A percentile compares a stretch with the other conserved stretches of the same genome.
phyloP scores from a whole-genome alignment of 106 monocot genomes.

The Apostasia ramifera region DNA sequence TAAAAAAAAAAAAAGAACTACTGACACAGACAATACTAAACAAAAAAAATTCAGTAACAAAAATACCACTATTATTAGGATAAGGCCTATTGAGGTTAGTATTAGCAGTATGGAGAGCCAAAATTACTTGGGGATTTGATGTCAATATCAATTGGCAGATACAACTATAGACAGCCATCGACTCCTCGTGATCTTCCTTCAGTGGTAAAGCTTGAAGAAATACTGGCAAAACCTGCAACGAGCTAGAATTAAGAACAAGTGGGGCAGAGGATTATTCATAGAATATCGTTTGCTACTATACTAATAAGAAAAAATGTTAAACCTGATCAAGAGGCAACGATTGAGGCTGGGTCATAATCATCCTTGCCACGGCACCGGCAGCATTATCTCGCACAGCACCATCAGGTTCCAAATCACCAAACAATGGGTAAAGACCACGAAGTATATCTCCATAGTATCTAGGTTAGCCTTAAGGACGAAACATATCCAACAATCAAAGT shows the following conservation, averaged over 20 bases:
- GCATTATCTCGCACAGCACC: conserved; percentile 96
- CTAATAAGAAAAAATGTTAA: not conserved
- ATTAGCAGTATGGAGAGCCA: not conserved
- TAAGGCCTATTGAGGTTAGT: not conserved
- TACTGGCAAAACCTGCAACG: conserved; percentile 73
- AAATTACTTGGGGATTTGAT: conserved; percentile 60
- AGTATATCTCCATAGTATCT: conserved; percentile 94
- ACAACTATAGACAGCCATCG: conserved; percentile 72
- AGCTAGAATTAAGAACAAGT: not conserved
- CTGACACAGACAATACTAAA: not conserved
- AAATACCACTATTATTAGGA: not conserved
- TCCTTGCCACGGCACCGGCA: conserved; percentile 91
- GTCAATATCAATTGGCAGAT: conserved; percentile 65
- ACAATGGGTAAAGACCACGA: conserved; percentile 70
- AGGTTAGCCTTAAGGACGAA: conserved; percentile 15
- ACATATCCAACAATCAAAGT: not conserved
- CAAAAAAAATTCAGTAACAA: not conserved
- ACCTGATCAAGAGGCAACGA: conserved; percentile 91
- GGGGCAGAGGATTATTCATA: not conserved
- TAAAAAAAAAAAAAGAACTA: not conserved
- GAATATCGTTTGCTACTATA: not conserved
- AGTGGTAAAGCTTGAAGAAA: conserved; percentile 89
- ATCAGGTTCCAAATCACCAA: conserved; percentile 75
- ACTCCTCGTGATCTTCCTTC: conserved; percentile 87
- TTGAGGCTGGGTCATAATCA: conserved; percentile 94